Base-by-base conservation (phyloP, 345 rosid genomes). In the Linum usitatissimum region DNA sequence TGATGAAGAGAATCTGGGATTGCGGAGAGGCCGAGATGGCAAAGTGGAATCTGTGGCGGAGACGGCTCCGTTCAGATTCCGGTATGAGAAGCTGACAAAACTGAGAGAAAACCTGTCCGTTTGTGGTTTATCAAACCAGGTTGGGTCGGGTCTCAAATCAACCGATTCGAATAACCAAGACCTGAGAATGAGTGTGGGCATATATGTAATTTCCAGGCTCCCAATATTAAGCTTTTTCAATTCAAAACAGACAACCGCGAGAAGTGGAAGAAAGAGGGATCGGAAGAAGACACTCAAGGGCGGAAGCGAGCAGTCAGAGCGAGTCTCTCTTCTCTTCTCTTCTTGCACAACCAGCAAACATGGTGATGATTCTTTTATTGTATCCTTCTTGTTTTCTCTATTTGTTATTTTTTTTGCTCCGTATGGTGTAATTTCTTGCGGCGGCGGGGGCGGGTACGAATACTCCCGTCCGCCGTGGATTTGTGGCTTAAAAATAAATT, bases 61-160 rank as follows among this genome's bases (percentile, higher is more conserved):
- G 55, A 53, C 6, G 15, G 2, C 60, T 9, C 49, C 21, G 68
- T 77, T 69, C 60, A 55, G 80, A 63, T 67, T 67, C 71, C 75
- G 58, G 76, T 56, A 6, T 57, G 48, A 12, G 48, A 5, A 40
- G 48, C 48, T 40, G 48, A 40, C 48, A 34, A 28, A 58, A 18
- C 31, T 3, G 13, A 20, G 69, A 34, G 40, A 40, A 34, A 64
- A 64, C 9, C 4, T 9, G 28, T 40, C 57, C 18, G 21, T 18
- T 40, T 39, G 48, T n/a, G 3, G 53, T 30, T 63, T 63, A 54
- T 20, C 56, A 36, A 3, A 3, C 38, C 34, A 13, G 51, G 8
- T 45, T 10, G 17, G 14, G 13, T 10, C 51, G 51, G 51, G 15
- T 67, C 71, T 9, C 74, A 78, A 1, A 30, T 64, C 0, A 2